phyloP scores from a whole-genome alignment of 441 rosid species.

The Bruguiera hainesii region DNA sequence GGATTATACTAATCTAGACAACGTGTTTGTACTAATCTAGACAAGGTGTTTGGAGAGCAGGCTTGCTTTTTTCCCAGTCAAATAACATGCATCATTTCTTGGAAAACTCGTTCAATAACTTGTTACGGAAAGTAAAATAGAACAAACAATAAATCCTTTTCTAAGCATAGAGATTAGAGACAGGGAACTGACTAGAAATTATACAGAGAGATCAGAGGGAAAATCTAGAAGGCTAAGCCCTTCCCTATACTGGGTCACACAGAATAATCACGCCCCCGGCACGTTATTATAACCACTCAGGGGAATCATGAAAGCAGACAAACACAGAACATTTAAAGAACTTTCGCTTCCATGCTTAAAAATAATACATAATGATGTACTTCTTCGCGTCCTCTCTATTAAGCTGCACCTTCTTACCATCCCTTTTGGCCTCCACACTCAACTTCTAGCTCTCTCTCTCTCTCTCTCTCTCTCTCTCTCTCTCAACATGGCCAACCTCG shows the following conservation, averaged over 20 bases:
- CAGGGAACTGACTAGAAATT: background rate
- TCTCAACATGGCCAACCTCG: constrained; percentile 30
- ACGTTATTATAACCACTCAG: constrained; percentile 37
- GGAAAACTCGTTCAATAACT: background rate
- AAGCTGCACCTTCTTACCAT: constrained; percentile 13
- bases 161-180: no score
- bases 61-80: constrained; percentile 19
- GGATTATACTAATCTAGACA: no score
- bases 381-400: constrained; percentile 7
- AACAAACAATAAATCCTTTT: background rate
- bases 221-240: constrained; percentile 20
- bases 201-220: background rate
- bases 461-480: background rate
- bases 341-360: no score
- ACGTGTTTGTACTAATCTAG: no score
- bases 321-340: constrained; percentile 20
- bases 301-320: constrained; percentile 53
- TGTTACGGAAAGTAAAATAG: background rate
- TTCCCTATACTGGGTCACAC: constrained; percentile 35
- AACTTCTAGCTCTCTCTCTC: constrained; percentile 9
- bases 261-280: constrained; percentile 40
- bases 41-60: no score
- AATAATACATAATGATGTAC: no score
- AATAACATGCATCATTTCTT: constrained; percentile 25
- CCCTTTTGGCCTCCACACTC: constrained; percentile 5